These are phyloP conservation scores for Peronosclerospora sorghi DNA, from an alignment of 352 stramenopile species.

Conservation along the genomic window DNA sequence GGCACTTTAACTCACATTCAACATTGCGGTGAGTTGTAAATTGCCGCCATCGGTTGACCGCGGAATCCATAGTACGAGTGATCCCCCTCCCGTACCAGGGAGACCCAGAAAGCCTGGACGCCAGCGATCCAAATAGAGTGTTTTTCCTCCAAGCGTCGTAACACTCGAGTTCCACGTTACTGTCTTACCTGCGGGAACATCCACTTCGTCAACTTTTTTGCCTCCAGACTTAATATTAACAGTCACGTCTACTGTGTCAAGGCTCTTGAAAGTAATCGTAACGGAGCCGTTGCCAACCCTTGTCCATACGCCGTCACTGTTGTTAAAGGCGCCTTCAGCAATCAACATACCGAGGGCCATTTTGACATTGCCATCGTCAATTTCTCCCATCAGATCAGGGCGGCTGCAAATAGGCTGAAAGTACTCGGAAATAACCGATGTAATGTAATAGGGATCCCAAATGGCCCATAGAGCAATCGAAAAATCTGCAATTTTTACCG, in stretches of 20 bases:
- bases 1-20: conserved; percentile 10
- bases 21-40: conserved; percentile 15
- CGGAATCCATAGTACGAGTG: conserved; percentile 26
- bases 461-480: conserved; percentile 28
- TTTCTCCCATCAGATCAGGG: conserved; percentile 29
- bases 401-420: conserved; percentile 35
- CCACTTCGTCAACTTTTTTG: conserved; percentile 20
- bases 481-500: conserved; percentile 27
- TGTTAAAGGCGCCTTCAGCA: conserved; percentile 27
- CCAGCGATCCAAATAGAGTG: conserved; percentile 31
- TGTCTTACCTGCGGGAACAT: conserved; percentile 13
- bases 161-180: conserved; percentile 17
- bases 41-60: conserved; percentile 14
- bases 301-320: conserved; percentile 24
- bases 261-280: conserved; percentile 24
- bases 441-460: conserved; percentile 36
- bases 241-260: conserved; percentile 23
- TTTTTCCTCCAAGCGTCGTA: conserved; percentile 21
- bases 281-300: conserved; percentile 21
- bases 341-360: conserved; percentile 29
- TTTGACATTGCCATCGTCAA: conserved; percentile 32
- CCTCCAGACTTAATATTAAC: conserved; percentile 32
- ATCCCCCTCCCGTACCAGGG: conserved; percentile 20
- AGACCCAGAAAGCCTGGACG: conserved; percentile 22
- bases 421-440: conserved; percentile 29